A percentile compares a stretch with the other conserved stretches of the same genome.
Evolutionary conservation across 306 rosid genomes (phyloP).

Genomic region (Citrullus colocynthis): DNA sequence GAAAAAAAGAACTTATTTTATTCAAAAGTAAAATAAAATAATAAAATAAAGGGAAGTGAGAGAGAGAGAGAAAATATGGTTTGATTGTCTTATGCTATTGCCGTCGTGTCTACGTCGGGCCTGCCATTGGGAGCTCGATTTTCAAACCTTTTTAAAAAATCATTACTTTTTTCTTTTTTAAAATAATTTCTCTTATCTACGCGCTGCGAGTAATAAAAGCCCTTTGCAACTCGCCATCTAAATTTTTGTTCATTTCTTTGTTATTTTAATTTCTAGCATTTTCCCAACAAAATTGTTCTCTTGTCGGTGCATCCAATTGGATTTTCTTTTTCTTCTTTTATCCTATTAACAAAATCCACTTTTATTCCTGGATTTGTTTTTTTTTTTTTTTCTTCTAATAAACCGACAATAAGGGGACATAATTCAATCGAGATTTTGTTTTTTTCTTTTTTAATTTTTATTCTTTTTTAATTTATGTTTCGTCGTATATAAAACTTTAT

Average conservation of each 20-base stretch:
- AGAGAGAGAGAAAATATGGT: not conserved
- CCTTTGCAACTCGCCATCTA: not conserved
- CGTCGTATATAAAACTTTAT: not conserved
- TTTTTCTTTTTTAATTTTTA: too few species aligned
- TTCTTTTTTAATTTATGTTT: too few species aligned
- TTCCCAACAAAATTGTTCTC: not conserved
- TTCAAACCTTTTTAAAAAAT: not conserved
- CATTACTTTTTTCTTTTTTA: not conserved
- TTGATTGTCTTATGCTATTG: not conserved
- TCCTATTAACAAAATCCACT: not conserved
- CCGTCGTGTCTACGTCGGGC: conserved; percentile 45
- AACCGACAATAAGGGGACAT: not conserved
- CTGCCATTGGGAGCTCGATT: conserved; percentile 20
- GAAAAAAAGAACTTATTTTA: not conserved
- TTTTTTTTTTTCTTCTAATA: not conserved
- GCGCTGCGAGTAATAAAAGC: not conserved
- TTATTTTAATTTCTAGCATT: not conserved
- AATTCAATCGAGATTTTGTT: not conserved
- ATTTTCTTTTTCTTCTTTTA: not conserved
- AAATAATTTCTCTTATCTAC: not conserved
- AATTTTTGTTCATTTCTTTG: not conserved
- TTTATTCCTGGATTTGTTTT: not conserved
- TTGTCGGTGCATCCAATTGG: conserved; percentile 1
- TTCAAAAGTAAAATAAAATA: not conserved
- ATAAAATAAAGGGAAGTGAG: not conserved